phyloP scores from a whole-genome alignment of 2,329 filamentous ascomycete genomes.

The Microsporum ferrugineum region DNA sequence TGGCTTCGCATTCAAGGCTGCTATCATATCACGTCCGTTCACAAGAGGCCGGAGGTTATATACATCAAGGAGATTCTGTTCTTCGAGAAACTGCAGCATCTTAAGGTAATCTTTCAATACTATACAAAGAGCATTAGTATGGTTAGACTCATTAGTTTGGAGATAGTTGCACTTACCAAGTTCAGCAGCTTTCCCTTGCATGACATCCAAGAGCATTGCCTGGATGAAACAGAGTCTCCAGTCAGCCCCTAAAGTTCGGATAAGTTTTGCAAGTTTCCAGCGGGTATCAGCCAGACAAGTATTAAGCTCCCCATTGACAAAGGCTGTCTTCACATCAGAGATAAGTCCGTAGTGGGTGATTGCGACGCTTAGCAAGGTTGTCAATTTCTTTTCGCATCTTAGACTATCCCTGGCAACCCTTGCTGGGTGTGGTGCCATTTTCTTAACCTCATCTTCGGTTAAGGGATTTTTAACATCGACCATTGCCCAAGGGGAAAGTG shows the following conservation, averaged over 20 bases:
- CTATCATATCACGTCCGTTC: constrained; percentile 62
- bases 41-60: constrained; percentile 53
- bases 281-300: constrained; percentile 26
- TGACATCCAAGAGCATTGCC: constrained; percentile 31
- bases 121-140: constrained; percentile 9
- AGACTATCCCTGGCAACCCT: constrained; percentile 65
- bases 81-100: constrained; percentile 43
- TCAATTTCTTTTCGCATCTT: constrained; percentile 64
- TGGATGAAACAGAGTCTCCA: constrained; percentile 32
- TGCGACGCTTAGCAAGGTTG: constrained; percentile 54
- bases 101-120: constrained; percentile 42
- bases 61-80: constrained; percentile 39
- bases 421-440: constrained; percentile 47
- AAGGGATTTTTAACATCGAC: constrained; percentile 33
- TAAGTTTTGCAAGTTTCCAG: constrained; percentile 26
- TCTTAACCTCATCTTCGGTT: constrained; percentile 35
- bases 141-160: not conserved
- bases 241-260: constrained; percentile 29
- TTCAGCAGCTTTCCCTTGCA: constrained; percentile 22
- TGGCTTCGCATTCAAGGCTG: constrained; percentile 52
- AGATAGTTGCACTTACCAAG: constrained; percentile 22
- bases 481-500: constrained; percentile 62
- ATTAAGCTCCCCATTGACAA: constrained; percentile 20
- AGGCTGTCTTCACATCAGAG: constrained; percentile 43
- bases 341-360: constrained; percentile 54